These are phyloP conservation scores for Limonium bicolor DNA, from an alignment of 148 eudicot species.

Conservation along the genomic window DNA sequence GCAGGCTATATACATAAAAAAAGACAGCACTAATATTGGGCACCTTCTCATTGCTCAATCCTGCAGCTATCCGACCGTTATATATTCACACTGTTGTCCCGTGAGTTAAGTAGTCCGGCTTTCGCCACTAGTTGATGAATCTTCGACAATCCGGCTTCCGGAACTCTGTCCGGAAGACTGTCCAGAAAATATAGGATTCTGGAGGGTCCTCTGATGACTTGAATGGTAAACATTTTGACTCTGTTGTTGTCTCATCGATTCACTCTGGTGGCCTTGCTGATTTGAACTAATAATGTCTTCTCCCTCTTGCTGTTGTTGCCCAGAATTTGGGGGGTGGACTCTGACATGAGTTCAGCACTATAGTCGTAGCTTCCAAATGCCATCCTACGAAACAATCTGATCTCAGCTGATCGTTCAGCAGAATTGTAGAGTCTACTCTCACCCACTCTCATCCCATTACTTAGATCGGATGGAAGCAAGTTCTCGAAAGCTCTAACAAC, in stretches of 20 bases:
- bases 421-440: constrained; percentile 53
- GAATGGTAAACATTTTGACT: constrained; percentile 1
- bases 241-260: constrained; percentile 5
- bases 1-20: no score
- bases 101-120: no score
- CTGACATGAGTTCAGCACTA: constrained; percentile 41
- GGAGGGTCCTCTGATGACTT: constrained; percentile 10
- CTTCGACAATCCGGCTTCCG: no score
- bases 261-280: constrained; percentile 7
- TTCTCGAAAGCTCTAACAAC: constrained; percentile 60
- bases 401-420: constrained; percentile 56
- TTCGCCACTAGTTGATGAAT: no score
- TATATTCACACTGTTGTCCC: no score
- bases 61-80: no score
- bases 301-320: constrained; percentile 7
- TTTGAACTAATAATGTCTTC: constrained; percentile 6
- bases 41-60: no score
- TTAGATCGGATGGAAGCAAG: constrained; percentile 38
- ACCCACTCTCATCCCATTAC: constrained; percentile 79
- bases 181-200: constrained; percentile 6
- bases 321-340: constrained; percentile 15
- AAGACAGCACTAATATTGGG: no score
- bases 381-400: constrained; percentile 55
- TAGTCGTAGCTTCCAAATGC: constrained; percentile 57
- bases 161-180: constrained; percentile 4